Conservation (phyloP, 179 eudicot species). For the Camellia oleifera region DNA sequence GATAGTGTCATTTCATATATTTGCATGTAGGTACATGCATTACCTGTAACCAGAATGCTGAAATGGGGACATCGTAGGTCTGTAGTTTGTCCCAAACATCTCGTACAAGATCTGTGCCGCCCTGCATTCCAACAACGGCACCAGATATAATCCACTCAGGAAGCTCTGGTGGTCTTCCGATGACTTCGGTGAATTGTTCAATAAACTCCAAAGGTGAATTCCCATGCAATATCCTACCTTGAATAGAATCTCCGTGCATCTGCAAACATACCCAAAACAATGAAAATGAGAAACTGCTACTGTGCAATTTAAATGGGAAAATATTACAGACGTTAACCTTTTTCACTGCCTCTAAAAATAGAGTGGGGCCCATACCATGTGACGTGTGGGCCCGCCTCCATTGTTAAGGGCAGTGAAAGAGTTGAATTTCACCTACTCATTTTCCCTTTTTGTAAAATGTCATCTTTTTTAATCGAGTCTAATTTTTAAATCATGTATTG, state of each 20-base stretch:
- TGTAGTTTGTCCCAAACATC: conserved; percentile 52
- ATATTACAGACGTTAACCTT: too few relatives aligned
- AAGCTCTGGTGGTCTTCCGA: conserved; percentile 90
- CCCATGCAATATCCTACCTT: conserved; percentile 79
- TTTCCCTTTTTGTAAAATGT: not conserved
- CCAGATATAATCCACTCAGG: conserved; percentile 94
- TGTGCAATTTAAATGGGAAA: not conserved
- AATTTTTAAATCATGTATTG: not conserved
- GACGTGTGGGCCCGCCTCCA: too few relatives aligned
- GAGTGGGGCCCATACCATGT: too few relatives aligned
- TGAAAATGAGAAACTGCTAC: conserved; percentile 4
- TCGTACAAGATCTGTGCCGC: conserved; percentile 79
- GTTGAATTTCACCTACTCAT: too few relatives aligned
- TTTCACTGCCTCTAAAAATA: too few relatives aligned
- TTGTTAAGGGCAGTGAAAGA: too few relatives aligned
- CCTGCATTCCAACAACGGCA: conserved; percentile 96
- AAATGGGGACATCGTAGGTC: conserved; percentile 68
- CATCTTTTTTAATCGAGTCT: not conserved
- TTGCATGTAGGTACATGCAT: not conserved
- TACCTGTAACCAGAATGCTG: conserved; percentile 99
- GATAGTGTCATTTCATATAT: not conserved
- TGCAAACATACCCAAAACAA: conserved; percentile 23
- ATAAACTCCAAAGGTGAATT: conserved; percentile 78
- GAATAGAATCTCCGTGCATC: conserved; percentile 65
- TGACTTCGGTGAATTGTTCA: conserved; percentile 72